Evolutionary conservation across 1,284 basidiomycete species (phyloP).

Genomic region (Rhodofomes roseus): DNA sequence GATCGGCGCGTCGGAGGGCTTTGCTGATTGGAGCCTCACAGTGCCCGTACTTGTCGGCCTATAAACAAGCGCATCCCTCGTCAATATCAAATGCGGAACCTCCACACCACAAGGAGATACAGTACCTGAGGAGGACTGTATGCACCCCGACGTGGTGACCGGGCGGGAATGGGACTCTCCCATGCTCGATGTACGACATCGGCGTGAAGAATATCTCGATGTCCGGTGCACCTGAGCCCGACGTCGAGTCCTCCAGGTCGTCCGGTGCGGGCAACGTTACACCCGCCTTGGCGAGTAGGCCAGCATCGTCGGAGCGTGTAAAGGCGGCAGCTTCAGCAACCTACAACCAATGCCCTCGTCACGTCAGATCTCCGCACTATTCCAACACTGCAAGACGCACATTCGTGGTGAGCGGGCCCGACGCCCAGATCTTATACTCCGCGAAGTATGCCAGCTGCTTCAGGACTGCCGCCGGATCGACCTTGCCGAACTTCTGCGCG

Average conservation of each 20-base stretch:
- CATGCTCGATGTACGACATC: constrained; percentile 37
- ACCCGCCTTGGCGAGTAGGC: constrained; percentile 41
- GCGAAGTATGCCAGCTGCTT: constrained; percentile 28
- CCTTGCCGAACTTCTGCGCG: constrained; percentile 20
- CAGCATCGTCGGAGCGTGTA: constrained; percentile 49
- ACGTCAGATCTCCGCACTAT: neutral
- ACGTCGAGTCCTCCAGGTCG: constrained; percentile 46
- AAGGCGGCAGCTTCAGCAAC: constrained; percentile 57
- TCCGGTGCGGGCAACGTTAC: constrained; percentile 26
- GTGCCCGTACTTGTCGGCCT: constrained; percentile 43
- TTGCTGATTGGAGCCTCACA: constrained; percentile 34
- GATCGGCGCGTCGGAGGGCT: constrained; percentile 39
- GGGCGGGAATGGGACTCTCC: constrained; percentile 10
- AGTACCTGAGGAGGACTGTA: constrained; percentile 27
- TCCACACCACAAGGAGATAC: neutral
- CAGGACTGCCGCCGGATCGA: neutral
- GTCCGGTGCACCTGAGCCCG: constrained; percentile 54
- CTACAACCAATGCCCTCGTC: constrained; percentile 32
- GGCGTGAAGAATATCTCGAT: constrained; percentile 56
- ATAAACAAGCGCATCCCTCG: neutral
- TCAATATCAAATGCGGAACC: neutral
- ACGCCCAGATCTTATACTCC: constrained; percentile 41
- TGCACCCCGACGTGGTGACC: constrained; percentile 29
- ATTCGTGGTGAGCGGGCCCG: constrained; percentile 51
- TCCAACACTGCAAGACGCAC: constrained; percentile 30